Evolutionary conservation across 2,329 filamentous ascomycete species (phyloP).

Genomic region (Nemania serpens): DNA sequence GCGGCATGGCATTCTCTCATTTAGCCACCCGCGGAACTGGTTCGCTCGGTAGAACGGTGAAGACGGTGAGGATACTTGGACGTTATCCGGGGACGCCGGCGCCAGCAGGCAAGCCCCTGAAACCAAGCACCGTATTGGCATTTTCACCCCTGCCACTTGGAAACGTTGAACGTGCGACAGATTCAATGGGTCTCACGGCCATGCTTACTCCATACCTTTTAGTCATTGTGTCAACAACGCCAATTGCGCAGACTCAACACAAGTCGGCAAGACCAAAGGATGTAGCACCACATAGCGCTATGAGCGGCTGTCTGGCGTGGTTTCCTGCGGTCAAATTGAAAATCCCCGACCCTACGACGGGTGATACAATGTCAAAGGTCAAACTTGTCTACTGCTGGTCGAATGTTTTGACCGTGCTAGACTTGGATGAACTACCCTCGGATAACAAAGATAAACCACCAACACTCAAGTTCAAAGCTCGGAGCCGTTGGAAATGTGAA

Average conservation of each 20-base stretch:
- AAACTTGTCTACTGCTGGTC: slow-evolving; percentile 99
- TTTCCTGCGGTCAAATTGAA: slow-evolving; percentile 96
- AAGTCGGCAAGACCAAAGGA: slow-evolving; percentile 92
- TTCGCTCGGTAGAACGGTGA: slow-evolving; percentile 81
- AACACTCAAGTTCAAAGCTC: slow-evolving; percentile 76
- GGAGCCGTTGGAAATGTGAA: slow-evolving; percentile 89
- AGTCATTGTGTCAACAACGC: slow-evolving; percentile 96
- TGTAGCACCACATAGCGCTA: slow-evolving; percentile 82
- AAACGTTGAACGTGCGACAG: slow-evolving; percentile 89
- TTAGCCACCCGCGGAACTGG: slow-evolving; percentile 90
- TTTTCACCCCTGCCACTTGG: slow-evolving; percentile 90
- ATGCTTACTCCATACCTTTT: slow-evolving; percentile 95
- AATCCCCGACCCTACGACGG: slow-evolving; percentile 67
- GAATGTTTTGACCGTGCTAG: slow-evolving; percentile 91
- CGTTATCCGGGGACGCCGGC: slow-evolving; percentile 78
- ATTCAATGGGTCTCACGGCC: slow-evolving; percentile 87
- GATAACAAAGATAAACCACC: slow-evolving; percentile 78
- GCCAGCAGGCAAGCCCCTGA: slow-evolving; percentile 69
- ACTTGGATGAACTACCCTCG: slow-evolving; percentile 74
- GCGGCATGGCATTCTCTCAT: slow-evolving; percentile 98
- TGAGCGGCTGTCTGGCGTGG: slow-evolving; percentile 95
- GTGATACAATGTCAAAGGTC: slow-evolving; percentile 73
- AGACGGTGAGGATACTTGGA: slow-evolving; percentile 87
- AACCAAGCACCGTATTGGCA: slow-evolving; percentile 92
- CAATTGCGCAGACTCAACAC: slow-evolving; percentile 93